Conservation (phyloP, 2,329 filamentous ascomycete genomes). For the Xylariales sp. region DNA sequence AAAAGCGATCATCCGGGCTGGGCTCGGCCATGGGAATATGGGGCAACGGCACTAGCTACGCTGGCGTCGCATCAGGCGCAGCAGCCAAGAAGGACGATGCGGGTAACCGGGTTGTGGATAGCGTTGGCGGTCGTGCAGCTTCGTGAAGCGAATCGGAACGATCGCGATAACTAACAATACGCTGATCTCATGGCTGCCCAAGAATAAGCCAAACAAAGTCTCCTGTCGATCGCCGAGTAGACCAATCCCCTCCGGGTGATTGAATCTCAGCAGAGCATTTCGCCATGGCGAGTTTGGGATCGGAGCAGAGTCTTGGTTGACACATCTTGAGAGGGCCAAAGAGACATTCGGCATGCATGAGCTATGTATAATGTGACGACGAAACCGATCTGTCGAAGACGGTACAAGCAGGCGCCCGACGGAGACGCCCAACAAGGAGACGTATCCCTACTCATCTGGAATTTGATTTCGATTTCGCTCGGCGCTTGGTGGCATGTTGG, state of each 20-base stretch:
- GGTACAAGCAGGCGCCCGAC: too few species aligned
- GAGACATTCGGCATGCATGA: conserved; percentile 1
- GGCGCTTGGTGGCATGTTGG: too few species aligned
- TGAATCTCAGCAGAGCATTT: too few species aligned
- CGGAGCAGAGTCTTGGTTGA: background rate
- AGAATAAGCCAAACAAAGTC: background rate
- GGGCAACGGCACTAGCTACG: conserved; percentile 28
- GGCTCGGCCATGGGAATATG: conserved; percentile 20
- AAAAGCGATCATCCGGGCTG: conserved; percentile 45
- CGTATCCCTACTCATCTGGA: too few species aligned
- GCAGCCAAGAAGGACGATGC: conserved; percentile 23
- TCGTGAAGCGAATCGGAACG: background rate
- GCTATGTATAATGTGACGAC: conserved; percentile 5
- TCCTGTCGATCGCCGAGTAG: background rate
- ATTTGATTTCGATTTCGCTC: too few species aligned
- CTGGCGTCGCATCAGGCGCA: conserved; percentile 19
- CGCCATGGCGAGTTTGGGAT: background rate
- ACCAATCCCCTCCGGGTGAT: too few species aligned
- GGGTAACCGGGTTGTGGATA: conserved; percentile 20
- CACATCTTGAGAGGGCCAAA: background rate
- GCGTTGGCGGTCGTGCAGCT: conserved; percentile 22
- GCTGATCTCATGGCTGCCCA: background rate
- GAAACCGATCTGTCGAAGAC: too few species aligned
- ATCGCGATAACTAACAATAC: background rate
- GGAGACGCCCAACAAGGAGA: too few species aligned